Percentiles rank a stretch among this genome's conserved stretches.
These are phyloP conservation scores for Musa itinerans DNA, from an alignment of 176 grass and related monocot genomes.

Conservation along the genomic window DNA sequence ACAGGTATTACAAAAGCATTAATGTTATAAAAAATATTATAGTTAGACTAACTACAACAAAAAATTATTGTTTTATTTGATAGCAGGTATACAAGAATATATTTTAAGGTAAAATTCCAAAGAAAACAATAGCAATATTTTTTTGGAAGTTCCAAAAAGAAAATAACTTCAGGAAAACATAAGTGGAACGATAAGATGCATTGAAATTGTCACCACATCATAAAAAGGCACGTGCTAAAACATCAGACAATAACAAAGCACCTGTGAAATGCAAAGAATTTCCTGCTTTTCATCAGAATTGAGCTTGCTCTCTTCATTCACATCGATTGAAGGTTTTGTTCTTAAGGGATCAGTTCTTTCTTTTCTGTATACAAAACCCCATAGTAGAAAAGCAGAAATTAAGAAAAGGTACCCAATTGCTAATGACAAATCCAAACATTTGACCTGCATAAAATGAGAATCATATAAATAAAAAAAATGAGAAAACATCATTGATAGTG, in stretches of 20 bases:
- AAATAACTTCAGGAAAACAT: too few species aligned
- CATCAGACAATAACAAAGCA: constrained; percentile 15
- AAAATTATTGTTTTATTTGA: too few species aligned
- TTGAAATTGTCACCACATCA: too few species aligned
- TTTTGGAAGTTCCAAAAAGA: too few species aligned
- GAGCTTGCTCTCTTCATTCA: constrained; percentile 16
- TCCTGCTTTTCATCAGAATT: constrained; percentile 29
- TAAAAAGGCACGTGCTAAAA: too few species aligned
- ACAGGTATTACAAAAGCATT: too few species aligned
- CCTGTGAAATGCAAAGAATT: constrained; percentile 27
- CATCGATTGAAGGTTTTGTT: constrained; percentile 27
- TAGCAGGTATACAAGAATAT: too few species aligned
- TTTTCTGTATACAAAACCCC: constrained; percentile 49
- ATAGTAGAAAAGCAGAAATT: constrained; percentile 46
- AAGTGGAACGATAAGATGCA: too few species aligned
- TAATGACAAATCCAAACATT: constrained; percentile 95
- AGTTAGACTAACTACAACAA: too few species aligned
- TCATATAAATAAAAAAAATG: neutral
- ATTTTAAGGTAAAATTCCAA: too few species aligned
- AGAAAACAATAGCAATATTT: too few species aligned
- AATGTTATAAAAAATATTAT: too few species aligned
- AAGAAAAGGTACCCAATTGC: constrained; percentile 49
- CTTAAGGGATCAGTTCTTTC: constrained; percentile 26
- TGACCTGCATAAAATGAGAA: constrained; percentile 57
- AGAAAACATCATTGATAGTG: constrained; percentile 8